phyloP scores from a whole-genome alignment of 129 eudicot species.

The Flaveria trinervia region DNA sequence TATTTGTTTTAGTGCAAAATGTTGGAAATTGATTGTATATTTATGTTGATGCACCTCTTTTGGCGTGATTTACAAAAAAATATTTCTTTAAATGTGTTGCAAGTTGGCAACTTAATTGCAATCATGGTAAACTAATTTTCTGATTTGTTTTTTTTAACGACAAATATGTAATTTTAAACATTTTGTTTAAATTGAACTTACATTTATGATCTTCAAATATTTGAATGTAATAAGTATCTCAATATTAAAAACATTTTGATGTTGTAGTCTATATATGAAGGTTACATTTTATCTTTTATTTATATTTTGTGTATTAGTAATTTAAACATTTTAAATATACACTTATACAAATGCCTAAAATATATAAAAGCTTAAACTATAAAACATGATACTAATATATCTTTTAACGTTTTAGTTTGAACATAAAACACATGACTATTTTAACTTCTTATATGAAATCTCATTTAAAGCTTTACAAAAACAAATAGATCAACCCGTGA shows the following conservation, averaged over 20 bases:
- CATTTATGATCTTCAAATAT: no score
- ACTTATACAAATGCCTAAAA: no score
- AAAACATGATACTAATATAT: no score
- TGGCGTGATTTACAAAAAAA: constrained; percentile 13
- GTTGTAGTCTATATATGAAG: neutral
- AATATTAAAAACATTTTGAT: no score
- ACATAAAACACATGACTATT: neutral
- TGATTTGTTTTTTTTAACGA: neutral
- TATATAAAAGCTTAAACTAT: no score
- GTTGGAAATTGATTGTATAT: neutral
- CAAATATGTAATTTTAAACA: no score
- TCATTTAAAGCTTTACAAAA: neutral
- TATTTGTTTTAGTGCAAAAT: constrained; percentile 2
- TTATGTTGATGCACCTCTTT: constrained; percentile 25
- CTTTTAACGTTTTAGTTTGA: no score
- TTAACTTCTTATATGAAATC: neutral
- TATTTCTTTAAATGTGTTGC: constrained; percentile 18
- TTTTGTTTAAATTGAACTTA: no score
- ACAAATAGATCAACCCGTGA: neutral
- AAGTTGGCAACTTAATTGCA: constrained; percentile 5
- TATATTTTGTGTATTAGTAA: no score
- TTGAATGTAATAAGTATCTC: no score
- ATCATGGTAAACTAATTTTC: neutral
- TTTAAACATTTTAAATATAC: no score
- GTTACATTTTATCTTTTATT: no score